A percentile compares a stretch with the other conserved stretches of the same genome.
phyloP scores from a whole-genome alignment of 2,329 filamentous ascomycete genomes.

The Sclerotinia spermophila region DNA sequence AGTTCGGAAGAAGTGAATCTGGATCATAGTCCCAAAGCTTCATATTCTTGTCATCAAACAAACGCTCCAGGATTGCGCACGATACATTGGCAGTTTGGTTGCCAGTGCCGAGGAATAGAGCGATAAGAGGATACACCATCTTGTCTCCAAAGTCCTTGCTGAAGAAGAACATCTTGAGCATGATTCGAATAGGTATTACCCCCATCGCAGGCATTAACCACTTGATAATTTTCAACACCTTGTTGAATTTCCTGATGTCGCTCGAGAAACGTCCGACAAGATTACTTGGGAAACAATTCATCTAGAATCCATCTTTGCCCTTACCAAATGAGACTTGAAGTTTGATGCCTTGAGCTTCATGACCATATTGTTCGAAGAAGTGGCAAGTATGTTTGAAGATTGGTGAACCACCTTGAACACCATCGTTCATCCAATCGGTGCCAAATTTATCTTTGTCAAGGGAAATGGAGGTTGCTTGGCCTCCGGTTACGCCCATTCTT shows the following conservation, averaged over 20 bases:
- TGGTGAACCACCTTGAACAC: conserved; percentile 55
- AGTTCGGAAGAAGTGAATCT: conserved; percentile 52
- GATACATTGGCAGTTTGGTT: conserved; percentile 72
- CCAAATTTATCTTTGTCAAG: conserved; percentile 55
- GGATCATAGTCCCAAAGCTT: conserved; percentile 57
- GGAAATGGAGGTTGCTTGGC: conserved; percentile 58
- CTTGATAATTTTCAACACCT: conserved; percentile 45
- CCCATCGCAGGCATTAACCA: conserved; percentile 59
- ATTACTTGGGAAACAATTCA: conserved; percentile 60
- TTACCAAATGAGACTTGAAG: conserved; percentile 63
- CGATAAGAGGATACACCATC: conserved; percentile 68
- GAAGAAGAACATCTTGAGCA: conserved; percentile 67
- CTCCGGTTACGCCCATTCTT: conserved; percentile 54
- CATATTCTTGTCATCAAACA: conserved; percentile 57
- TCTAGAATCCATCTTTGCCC: conserved; percentile 57
- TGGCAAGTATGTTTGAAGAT: conserved; percentile 67
- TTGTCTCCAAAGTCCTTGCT: conserved; percentile 66
- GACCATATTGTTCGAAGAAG: conserved; percentile 57
- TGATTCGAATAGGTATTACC: conserved; percentile 58
- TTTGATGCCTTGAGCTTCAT: conserved; percentile 54
- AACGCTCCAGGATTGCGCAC: conserved; percentile 60
- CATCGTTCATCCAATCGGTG: conserved; percentile 59
- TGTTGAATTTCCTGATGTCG: conserved; percentile 52
- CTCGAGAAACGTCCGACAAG: conserved; percentile 52
- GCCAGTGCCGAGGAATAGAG: conserved; percentile 67